A percentile compares a stretch with the other conserved stretches of the same genome.
phyloP scores from a whole-genome alignment of 2,329 filamentous ascomycete species.

The Fusarium paranaense region DNA sequence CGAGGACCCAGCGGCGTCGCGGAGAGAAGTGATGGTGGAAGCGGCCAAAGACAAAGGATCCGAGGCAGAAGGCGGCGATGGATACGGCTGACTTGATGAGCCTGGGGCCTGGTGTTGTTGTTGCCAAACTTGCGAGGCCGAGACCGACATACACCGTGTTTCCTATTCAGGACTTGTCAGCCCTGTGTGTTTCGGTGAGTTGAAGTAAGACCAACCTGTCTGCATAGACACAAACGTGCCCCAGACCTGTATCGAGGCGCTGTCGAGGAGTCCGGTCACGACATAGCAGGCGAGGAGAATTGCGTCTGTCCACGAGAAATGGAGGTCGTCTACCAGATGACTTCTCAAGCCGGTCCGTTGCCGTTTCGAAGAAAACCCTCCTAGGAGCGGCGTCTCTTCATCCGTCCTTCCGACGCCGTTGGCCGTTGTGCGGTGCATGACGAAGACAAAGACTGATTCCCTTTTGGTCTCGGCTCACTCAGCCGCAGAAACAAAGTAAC shows the following conservation, averaged over 20 bases:
- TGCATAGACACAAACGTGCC: conserved; percentile 88
- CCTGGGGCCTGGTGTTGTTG: conserved; percentile 61
- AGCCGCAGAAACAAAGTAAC: background rate
- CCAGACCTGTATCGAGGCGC: conserved; percentile 80
- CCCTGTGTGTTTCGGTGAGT: background rate
- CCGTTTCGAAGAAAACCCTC: background rate
- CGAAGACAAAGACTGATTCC: background rate
- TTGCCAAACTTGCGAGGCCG: conserved; percentile 55
- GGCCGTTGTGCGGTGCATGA: conserved; percentile 12
- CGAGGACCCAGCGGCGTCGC: conserved; percentile 73
- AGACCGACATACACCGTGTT: conserved; percentile 86
- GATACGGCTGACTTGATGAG: conserved; percentile 67
- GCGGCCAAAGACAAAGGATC: conserved; percentile 76
- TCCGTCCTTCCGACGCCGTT: conserved; percentile 5
- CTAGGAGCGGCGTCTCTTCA: conserved; percentile 37
- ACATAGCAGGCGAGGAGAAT: conserved; percentile 78
- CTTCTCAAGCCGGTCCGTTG: conserved; percentile 2
- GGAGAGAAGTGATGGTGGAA: conserved; percentile 72
- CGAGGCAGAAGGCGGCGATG: conserved; percentile 76
- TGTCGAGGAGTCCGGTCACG: conserved; percentile 82
- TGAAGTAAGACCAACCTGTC: conserved; percentile 65
- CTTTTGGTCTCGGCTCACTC: background rate
- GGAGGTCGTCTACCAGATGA: conserved; percentile 27
- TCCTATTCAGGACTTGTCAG: conserved; percentile 52
- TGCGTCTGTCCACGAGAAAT: conserved; percentile 72